Conservation (phyloP, 331 rosid genomes). For the Dryas integrifolia region DNA sequence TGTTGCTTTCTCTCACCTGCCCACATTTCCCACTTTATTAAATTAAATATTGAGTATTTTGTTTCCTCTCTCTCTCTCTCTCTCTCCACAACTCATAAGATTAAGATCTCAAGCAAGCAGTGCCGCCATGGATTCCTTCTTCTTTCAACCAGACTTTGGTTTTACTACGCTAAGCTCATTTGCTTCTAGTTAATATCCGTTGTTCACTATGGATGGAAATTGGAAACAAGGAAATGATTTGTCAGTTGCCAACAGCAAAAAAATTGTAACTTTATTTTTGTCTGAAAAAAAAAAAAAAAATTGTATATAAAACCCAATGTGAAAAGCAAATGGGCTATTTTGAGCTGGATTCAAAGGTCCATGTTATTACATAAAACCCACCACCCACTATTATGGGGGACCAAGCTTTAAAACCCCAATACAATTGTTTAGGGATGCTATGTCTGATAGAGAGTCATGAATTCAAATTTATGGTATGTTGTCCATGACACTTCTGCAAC, state of each 20-base stretch:
- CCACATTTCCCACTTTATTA: neutral
- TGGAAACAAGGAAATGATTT: neutral
- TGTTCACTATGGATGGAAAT: neutral
- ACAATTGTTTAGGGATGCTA: too few relatives aligned
- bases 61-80: neutral
- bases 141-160: neutral
- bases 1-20: neutral
- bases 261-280: too few relatives aligned
- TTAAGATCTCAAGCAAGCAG: neutral
- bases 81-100: neutral
- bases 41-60: too few relatives aligned
- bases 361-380: neutral
- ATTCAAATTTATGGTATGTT: too few relatives aligned
- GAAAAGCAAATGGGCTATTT: neutral
- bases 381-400: too few relatives aligned
- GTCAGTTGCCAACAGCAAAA: too few relatives aligned
- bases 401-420: too few relatives aligned
- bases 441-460: too few relatives aligned
- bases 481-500: too few relatives aligned
- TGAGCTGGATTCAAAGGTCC: neutral
- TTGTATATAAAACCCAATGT: neutral
- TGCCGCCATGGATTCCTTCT: neutral
- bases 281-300: too few relatives aligned
- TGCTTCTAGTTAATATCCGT: neutral
- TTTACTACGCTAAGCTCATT: neutral